Conservation (phyloP, 768 basidiomycete species). For the Macrolepiota albuminosa region DNA sequence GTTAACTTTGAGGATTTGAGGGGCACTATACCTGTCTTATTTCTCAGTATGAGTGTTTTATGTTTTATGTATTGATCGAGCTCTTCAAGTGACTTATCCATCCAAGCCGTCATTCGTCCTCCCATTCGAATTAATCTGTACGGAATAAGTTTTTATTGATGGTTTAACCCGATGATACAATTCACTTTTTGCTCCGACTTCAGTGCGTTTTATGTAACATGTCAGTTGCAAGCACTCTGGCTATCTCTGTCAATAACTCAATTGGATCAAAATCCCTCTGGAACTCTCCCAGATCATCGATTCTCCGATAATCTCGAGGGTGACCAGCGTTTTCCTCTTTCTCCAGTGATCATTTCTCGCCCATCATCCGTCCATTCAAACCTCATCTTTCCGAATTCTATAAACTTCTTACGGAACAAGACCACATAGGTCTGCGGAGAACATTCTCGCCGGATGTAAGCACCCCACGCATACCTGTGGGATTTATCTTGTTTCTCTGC, state of each 20-base stretch:
- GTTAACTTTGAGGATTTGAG: constrained; percentile 5
- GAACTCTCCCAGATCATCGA: background rate
- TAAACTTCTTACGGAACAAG: too few relatives aligned
- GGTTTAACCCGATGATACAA: background rate
- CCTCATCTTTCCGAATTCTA: too few relatives aligned
- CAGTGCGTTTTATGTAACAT: background rate
- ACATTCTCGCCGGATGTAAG: too few relatives aligned
- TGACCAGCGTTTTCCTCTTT: background rate
- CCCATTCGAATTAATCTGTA: background rate
- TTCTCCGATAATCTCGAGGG: background rate
- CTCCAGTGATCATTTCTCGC: background rate
- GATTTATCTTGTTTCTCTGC: too few relatives aligned
- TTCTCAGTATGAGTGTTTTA: background rate
- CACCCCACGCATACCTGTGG: too few relatives aligned
- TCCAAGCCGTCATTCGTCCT: background rate
- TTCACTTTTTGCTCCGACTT: background rate
- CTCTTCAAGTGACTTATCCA: background rate
- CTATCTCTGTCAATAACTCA: background rate
- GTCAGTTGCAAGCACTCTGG: background rate
- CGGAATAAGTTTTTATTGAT: background rate
- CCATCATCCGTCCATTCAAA: too few relatives aligned
- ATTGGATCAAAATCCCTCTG: background rate
- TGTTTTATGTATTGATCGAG: background rate
- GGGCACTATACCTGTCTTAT: background rate
- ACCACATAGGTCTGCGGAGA: too few relatives aligned